Evolutionary conservation across 148 eudicot species (phyloP).

Genomic region (Cornus florida): DNA sequence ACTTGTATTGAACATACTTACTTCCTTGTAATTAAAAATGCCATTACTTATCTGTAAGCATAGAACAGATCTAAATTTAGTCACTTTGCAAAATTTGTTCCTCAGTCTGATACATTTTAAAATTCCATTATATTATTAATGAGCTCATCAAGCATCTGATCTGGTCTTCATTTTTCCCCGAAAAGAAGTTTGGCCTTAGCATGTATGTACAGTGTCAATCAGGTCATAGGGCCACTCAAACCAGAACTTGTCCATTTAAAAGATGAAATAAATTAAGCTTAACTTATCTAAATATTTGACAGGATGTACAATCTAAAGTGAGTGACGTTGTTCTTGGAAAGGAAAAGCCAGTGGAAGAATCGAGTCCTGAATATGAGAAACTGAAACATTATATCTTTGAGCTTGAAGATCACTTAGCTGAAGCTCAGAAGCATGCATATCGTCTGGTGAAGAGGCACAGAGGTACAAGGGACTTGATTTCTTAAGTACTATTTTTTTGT

Average conservation of each 20-base stretch:
- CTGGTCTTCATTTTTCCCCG: not conserved
- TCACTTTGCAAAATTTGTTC: not conserved
- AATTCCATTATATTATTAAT: not conserved
- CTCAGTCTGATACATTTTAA: not conserved
- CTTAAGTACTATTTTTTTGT: not conserved
- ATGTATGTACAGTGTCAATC: not conserved
- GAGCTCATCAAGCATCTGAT: slow-evolving; percentile 1
- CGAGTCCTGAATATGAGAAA: slow-evolving; percentile 87
- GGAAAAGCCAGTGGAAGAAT: slow-evolving; percentile 89
- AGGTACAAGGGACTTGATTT: slow-evolving; percentile 44
- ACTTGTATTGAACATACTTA: not conserved
- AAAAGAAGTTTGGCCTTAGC: not conserved
- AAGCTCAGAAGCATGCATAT: slow-evolving; percentile 92
- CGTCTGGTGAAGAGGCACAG: slow-evolving; percentile 94
- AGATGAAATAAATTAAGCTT: not conserved
- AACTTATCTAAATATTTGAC: slow-evolving; percentile 14
- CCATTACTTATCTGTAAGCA: not conserved
- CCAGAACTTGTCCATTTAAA: not conserved
- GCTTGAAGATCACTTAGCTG: slow-evolving; percentile 92
- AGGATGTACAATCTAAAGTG: slow-evolving; percentile 90
- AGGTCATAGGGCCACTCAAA: not conserved
- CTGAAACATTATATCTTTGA: slow-evolving; percentile 78
- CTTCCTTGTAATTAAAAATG: not conserved
- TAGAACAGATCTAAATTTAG: no score
- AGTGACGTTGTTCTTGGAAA: slow-evolving; percentile 91